Conservation (phyloP, 2,329 filamentous ascomycete species). For the Dactylellina leptospora region DNA sequence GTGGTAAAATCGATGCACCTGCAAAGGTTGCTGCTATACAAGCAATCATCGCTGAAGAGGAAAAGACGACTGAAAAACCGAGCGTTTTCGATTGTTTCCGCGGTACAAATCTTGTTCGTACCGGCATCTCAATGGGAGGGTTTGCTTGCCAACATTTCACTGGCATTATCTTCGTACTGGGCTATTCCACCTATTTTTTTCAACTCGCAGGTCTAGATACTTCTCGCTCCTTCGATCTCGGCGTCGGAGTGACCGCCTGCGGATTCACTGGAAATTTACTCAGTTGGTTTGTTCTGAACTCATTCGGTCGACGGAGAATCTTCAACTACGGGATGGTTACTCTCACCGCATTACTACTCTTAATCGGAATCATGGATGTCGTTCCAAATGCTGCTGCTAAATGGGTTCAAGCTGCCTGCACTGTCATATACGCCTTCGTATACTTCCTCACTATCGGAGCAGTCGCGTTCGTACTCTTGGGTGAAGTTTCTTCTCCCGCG, state of each 20-base stretch:
- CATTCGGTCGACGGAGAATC: conserved; percentile 58
- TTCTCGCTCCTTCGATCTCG: conserved; percentile 51
- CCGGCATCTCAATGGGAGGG: conserved; percentile 60
- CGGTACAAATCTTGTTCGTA: conserved; percentile 61
- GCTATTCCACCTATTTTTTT: conserved; percentile 64
- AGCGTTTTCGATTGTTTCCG: conserved; percentile 61
- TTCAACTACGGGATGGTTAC: conserved; percentile 58
- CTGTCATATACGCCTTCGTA: conserved; percentile 61
- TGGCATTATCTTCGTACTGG: conserved; percentile 60
- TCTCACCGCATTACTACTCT: conserved; percentile 58
- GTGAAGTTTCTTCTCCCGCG: conserved; percentile 63
- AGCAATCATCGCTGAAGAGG: conserved; percentile 60
- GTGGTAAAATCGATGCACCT: conserved; percentile 60
- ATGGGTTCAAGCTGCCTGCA: conserved; percentile 62
- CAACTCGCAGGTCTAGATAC: conserved; percentile 61
- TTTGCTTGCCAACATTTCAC: conserved; percentile 35
- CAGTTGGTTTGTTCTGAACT: conserved; percentile 59
- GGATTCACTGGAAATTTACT: conserved; percentile 61
- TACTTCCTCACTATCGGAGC: conserved; percentile 63
- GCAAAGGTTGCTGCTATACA: conserved; percentile 60
- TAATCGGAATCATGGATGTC: conserved; percentile 62
- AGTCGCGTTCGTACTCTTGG: conserved; percentile 63
- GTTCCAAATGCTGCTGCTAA: conserved; percentile 60
- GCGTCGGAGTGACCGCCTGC: conserved; percentile 60
- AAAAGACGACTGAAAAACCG: conserved; percentile 59